Base-by-base conservation (phyloP, 495 filamentous ascomycete species). In the Xylaria grammica region DNA sequence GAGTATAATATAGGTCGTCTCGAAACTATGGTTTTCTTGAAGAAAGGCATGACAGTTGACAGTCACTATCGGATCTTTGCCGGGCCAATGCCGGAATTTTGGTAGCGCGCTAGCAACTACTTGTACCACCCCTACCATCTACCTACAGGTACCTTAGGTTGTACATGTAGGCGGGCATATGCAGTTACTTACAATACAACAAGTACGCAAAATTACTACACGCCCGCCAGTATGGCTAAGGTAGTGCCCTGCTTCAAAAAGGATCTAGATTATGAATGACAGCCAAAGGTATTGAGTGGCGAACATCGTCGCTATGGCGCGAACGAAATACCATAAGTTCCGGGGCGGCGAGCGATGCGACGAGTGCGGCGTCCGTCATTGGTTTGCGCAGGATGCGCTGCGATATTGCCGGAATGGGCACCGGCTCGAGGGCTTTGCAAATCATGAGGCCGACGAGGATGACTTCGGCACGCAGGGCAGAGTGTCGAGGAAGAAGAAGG, bases 391-490 rank as follows among this genome's bases (percentile, higher is more conserved):
- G 62, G 76, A 80, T 64, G 83, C 82, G 17, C 68, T 77, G 11
- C 74, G 77, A n/a, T 85, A 83, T 63, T 86, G 84, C 62, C 72
- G 82, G 22, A 81, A 84, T 42, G 84, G 83, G 8, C 84, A 86
- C 69, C 79, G 79, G 50, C 77, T 83, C 26, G 80, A 84, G 65
- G 83, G 72, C 4, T 74, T 72, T 48, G 72, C 69, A 15, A 64
- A 60, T 24, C 72, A 90, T 75, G 65, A 78, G 32, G 86, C 87
- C 65, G 91, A 94, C 69, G 87, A 90, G 56, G 93, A 94, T 65
- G 87, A 88, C 68, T 93, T 89, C 66, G 88, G 87, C 49, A 84
- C 80, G 15, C 79, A 82, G 55, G 91, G 91, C 53, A 84, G 69
- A 11, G 75, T 77, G 46, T 60, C 72, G n/a, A 70, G 74, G 30